These are phyloP conservation scores for Camillea tinctor DNA, from an alignment of 2,329 filamentous ascomycete genomes.

Conservation along the genomic window DNA sequence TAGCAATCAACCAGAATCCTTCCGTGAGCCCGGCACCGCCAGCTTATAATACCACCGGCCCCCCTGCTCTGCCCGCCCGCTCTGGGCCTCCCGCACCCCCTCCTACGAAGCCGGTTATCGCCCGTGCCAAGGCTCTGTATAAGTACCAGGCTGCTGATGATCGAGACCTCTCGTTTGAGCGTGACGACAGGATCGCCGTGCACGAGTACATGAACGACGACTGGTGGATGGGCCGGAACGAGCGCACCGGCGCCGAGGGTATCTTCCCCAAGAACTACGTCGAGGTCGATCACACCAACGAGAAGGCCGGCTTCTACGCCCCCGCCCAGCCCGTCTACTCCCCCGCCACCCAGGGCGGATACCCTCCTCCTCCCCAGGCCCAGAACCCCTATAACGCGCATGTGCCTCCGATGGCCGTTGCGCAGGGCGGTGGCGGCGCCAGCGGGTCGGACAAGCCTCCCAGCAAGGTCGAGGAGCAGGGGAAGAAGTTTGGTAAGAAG, in stretches of 20 bases:
- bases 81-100: constrained; percentile 42
- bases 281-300: constrained; percentile 63
- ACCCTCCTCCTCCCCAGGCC: constrained; percentile 41
- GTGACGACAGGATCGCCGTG: constrained; percentile 77
- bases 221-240: constrained; percentile 92
- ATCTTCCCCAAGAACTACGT: constrained; percentile 97
- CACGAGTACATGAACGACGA: constrained; percentile 94
- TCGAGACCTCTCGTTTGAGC: constrained; percentile 77
- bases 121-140: constrained; percentile 79
- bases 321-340: constrained; percentile 28
- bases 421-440: constrained; percentile 50
- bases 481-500: constrained; percentile 98
- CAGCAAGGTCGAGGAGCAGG: constrained; percentile 69
- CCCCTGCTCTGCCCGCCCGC: constrained; percentile 31
- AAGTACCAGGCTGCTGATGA: constrained; percentile 75
- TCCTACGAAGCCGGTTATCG: constrained; percentile 58
- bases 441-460: constrained; percentile 35
- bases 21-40: constrained; percentile 45
- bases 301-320: constrained; percentile 38
- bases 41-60: constrained; percentile 49
- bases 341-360: constrained; percentile 35
- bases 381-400: constrained; percentile 66
- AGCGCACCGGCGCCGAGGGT: constrained; percentile 78
- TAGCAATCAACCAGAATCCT: constrained; percentile 35
- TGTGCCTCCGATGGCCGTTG: constrained; percentile 73